Percentiles rank a stretch among this genome's conserved stretches.
phyloP scores from a whole-genome alignment of 306 rosid genomes.

The Quercus gilva region DNA sequence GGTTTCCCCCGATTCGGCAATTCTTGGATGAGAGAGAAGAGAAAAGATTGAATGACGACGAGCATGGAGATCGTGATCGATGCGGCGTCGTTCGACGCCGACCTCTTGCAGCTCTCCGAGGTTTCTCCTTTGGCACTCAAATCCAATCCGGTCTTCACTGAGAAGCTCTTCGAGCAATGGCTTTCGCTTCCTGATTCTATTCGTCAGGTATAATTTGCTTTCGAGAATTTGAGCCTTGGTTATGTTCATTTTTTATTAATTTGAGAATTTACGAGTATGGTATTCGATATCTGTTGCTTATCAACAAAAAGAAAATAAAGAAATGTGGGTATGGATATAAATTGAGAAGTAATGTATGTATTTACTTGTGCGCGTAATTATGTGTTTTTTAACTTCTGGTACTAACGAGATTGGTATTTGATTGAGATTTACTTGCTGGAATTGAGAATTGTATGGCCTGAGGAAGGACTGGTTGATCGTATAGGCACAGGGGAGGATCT shows the following conservation, averaged over 20 bases:
- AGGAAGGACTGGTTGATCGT: not conserved
- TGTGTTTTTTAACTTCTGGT: not conserved
- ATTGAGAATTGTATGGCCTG: not conserved
- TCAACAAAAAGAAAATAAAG: not conserved
- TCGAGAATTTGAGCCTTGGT: not conserved
- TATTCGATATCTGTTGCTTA: too few species aligned
- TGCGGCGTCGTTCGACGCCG: constrained; percentile 82
- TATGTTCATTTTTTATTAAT: too few species aligned
- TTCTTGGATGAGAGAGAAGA: constrained; percentile 41
- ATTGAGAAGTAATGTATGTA: not conserved
- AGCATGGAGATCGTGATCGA: constrained; percentile 78
- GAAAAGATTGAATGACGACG: constrained; percentile 32
- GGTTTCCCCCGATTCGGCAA: constrained; percentile 25
- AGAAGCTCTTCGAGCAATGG: constrained; percentile 91
- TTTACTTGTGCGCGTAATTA: not conserved
- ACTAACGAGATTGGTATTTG: not conserved
- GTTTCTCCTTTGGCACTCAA: constrained; percentile 77
- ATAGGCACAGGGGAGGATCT: not conserved
- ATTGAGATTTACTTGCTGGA: not conserved
- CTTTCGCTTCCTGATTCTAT: constrained; percentile 82
- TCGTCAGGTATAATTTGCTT: constrained; percentile 62
- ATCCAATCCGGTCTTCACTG: constrained; percentile 63
- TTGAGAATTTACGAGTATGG: too few species aligned
- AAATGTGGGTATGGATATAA: not conserved
- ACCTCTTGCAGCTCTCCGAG: constrained; percentile 83